A percentile compares a stretch with the other conserved stretches of the same genome.
These are phyloP conservation scores for Astragalus glycyphyllos DNA, from an alignment of 306 rosid species.

Conservation along the genomic window DNA sequence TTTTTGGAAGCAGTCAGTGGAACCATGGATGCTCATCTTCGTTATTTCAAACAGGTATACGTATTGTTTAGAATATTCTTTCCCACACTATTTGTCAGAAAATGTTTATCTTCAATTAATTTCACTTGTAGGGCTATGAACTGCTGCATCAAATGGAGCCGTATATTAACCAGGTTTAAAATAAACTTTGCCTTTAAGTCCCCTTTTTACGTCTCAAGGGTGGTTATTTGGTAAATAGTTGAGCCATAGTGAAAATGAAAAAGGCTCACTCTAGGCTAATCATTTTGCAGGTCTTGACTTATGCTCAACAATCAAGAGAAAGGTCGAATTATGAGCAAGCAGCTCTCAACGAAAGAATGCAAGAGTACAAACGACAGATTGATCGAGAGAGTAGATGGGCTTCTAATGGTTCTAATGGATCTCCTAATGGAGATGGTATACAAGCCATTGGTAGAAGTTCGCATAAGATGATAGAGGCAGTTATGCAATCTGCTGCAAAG, in stretches of 20 bases:
- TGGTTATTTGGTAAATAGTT: slow-evolving; percentile 21
- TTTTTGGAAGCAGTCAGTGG: slow-evolving; percentile 99
- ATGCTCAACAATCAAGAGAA: slow-evolving; percentile 98
- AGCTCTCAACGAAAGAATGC: slow-evolving; percentile 98
- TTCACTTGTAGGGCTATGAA: slow-evolving; percentile 58
- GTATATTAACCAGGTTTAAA: slow-evolving; percentile 91
- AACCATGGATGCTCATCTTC: slow-evolving; percentile 99
- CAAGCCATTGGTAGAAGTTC: slow-evolving; percentile 99
- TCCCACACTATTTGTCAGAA: slow-evolving; percentile 18
- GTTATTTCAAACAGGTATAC: slow-evolving; percentile 94
- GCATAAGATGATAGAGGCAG: slow-evolving; percentile 99
- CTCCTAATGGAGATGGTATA: slow-evolving; percentile 99
- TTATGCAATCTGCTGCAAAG: slow-evolving; percentile 99
- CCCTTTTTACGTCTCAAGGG: slow-evolving; percentile 6
- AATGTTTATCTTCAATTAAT: slow-evolving; percentile 51
- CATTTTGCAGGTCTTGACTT: slow-evolving; percentile 86
- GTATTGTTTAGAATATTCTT: slow-evolving; percentile 35
- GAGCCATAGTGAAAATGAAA: slow-evolving; percentile 37
- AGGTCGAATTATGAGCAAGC: slow-evolving; percentile 99
- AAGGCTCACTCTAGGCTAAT: slow-evolving; percentile 35
- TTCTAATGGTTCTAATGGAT: slow-evolving; percentile 88
- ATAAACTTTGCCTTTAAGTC: slow-evolving; percentile 16
- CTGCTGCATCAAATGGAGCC: slow-evolving; percentile 72
- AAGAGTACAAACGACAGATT: slow-evolving; percentile 91
- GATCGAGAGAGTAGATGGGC: slow-evolving; percentile 98